Evolutionary conservation across 2,329 filamentous ascomycete species (phyloP), one percentile per base, ranked within the genome.

Genomic region (Colletotrichum sp.): DNA sequence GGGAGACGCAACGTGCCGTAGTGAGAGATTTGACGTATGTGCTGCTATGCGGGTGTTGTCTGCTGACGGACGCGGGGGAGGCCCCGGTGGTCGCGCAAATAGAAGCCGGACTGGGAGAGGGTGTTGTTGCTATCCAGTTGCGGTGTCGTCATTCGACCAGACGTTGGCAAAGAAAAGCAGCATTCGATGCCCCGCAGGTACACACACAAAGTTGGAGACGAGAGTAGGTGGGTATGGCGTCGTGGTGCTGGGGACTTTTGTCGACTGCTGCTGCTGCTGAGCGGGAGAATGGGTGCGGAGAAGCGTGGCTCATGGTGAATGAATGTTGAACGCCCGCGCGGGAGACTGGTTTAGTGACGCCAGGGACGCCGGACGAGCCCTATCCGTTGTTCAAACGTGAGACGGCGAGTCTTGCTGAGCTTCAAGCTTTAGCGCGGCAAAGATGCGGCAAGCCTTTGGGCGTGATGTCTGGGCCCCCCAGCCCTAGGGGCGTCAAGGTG

Each of bases 401-500:
- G 36, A 30, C 64, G n/a, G 43, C 9, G 24, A 21, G n/a, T 67
- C 61, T n/a, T 10, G 48, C 39, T 52, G 39, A 32, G 69, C 55
- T 16, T 61, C 66, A 10, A 18, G 18, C 30, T 16, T 55, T 75
- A 60, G 70, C 70, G 70, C 36, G 59, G 73, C 59, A 75, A 68
- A 68, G 70, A 73, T 68, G 70, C 70, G 70, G 73, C 32, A 55
- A 61, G 70, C 64, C 69, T 68, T 48, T 55, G 36, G 68, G 72
- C 63, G 34, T 55, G 24, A 61, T 63, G 55, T 75, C 72, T 72
- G 52, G 34, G 24, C 43, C 18, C 16, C 39, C 34, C 69, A 72
- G 72, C 72, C 69, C 52, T 75, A 63, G n/a, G 24, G 72, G 63
- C 72, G 69, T 61, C 63, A 72, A 72, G 48, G 52, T 67, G 61